Percentiles rank a stretch among this genome's conserved stretches.
phyloP scores from a whole-genome alignment of 768 basidiomycete genomes.

The Leccinellum luteum region DNA sequence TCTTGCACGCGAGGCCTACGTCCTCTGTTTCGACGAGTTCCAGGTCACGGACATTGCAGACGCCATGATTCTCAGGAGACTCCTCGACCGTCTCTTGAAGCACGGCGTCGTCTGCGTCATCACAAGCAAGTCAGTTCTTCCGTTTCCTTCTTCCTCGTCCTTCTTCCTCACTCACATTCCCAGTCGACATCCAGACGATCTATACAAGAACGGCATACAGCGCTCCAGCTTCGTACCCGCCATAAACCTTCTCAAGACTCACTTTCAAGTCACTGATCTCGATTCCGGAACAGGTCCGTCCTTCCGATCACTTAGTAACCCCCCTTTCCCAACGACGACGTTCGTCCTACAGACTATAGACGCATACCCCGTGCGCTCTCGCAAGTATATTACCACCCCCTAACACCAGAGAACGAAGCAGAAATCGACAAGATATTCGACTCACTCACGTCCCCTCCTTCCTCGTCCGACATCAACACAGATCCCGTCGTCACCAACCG shows the following conservation, averaged over 20 bases:
- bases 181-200: conserved; percentile 94
- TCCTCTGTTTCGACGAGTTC: conserved; percentile 97
- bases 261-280: conserved; percentile 86
- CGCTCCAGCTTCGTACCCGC: conserved; percentile 91
- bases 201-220: conserved; percentile 99
- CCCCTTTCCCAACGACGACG: background rate
- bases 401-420: conserved; percentile 56
- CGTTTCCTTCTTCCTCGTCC: background rate
- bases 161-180: background rate
- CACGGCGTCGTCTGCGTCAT: conserved; percentile 93
- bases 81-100: conserved; percentile 82
- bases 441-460: conserved; percentile 56
- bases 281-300: conserved; percentile 86
- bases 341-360: conserved; percentile 73
- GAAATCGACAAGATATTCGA: conserved; percentile 87
- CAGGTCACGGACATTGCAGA: conserved; percentile 99
- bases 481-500: conserved; percentile 62
- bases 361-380: conserved; percentile 91
- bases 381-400: conserved; percentile 87
- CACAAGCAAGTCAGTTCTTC: conserved; percentile 83
- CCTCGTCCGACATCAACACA: conserved; percentile 26
- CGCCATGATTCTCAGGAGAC: conserved; percentile 93
- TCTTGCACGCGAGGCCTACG: conserved; percentile 76
- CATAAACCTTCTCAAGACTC: conserved; percentile 87
- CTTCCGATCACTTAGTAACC: conserved; percentile 9